Evolutionary conservation across 2,329 filamentous ascomycete genomes (phyloP).

Genomic region (Fusarium continuum): DNA sequence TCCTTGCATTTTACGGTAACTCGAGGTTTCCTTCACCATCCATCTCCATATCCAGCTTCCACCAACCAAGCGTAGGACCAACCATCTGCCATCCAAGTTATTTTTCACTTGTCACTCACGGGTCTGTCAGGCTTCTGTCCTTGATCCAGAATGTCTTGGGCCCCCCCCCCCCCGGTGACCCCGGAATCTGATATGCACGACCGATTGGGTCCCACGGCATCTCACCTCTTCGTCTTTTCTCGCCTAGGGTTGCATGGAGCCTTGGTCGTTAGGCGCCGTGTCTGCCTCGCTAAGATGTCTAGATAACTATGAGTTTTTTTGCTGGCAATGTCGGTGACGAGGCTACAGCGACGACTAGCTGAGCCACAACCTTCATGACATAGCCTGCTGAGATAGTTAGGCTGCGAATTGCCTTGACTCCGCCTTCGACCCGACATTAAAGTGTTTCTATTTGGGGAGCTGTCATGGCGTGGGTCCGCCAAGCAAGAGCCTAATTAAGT

Average conservation of each 20-base stretch:
- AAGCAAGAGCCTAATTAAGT: conserved; percentile 6
- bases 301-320: conserved; percentile 9
- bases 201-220: conserved; percentile 39
- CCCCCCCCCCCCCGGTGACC: conserved; percentile 27
- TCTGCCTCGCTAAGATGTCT: conserved; percentile 20
- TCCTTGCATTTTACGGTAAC: conserved; percentile 9
- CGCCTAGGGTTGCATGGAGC: conserved; percentile 15
- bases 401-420: conserved; percentile 17
- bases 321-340: conserved; percentile 27
- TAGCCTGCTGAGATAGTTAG: conserved; percentile 15
- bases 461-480: conserved; percentile 17
- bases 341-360: conserved; percentile 26
- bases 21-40: conserved; percentile 21
- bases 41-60: conserved; percentile 20
- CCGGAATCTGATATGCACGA: conserved; percentile 39
- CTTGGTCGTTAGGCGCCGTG: background rate
- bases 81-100: conserved; percentile 32
- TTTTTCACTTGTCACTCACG: conserved; percentile 2
- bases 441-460: conserved; percentile 39
- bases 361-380: conserved; percentile 28
- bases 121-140: conserved; percentile 17
- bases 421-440: conserved; percentile 21
- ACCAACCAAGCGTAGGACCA: conserved; percentile 27
- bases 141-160: conserved; percentile 31
- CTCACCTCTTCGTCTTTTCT: conserved; percentile 24